Evolutionary conservation across 2,329 filamentous ascomycete genomes (phyloP), one percentile per base, ranked within the genome.

Genomic region (Aureobasidium sp.): DNA sequence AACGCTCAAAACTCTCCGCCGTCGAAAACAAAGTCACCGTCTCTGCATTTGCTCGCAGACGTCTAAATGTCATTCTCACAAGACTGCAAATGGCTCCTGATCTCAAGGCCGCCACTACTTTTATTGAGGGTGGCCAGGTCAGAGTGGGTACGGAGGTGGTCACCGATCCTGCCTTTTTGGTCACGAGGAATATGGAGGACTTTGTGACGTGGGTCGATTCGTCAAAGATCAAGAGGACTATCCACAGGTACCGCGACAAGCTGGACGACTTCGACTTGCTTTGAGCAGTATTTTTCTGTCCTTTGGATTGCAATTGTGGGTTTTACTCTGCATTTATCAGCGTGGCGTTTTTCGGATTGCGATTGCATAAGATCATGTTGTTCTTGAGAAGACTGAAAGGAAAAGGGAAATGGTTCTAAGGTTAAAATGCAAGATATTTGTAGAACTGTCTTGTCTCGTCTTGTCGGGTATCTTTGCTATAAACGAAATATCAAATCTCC

Each of bases 141-240:
- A 82, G 93, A 52, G 91, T 96, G 1, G 93, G 93, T 14, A 92
- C 91, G 0, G 91, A 97, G 71, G 89, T 92, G 1, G 83, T 97
- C 29, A 95, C 90, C 2, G 93, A 97, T 72, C 86, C 91, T 31
- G 92, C 91, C 0, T 97, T 91, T 70, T 76, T 97, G 59, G 91
- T 97, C 8, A 94, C 90, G 40, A 82, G 92, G 66, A 89, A 85
- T 64, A 90, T 96, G 82, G 93, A 97, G 77, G 93, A 97, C 76
- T 96, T 95, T 73, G 89, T 97, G 19, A 97, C 93, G 0, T 97
- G 93, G 93, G 88, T 93, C 11, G 90, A 95, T 70, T 91, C 90
- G 64, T 95, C 90, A 76, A 97, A 97, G 88, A 92, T 97, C 74
- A 96, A 96, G 87, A 84, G 89, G 72, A 94, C 91, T 72, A 96